Conservation (phyloP, 192 early-diverging fungal genomes). For the Coemansia interrupta region DNA sequence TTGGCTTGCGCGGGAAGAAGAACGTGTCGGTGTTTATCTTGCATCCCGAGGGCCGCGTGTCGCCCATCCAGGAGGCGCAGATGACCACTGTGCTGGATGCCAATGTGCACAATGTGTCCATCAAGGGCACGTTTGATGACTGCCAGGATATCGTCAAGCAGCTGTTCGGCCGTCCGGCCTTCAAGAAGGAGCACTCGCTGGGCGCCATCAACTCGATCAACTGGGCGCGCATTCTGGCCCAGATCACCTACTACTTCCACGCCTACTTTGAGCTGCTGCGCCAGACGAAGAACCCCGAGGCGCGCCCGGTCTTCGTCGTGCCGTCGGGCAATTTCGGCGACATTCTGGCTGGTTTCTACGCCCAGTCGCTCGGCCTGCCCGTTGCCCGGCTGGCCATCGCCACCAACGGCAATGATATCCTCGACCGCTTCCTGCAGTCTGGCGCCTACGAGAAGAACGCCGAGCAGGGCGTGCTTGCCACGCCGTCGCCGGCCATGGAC, state of each 20-base stretch:
- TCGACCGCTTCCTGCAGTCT: slow-evolving; percentile 86
- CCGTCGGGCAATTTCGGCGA: slow-evolving; percentile 99
- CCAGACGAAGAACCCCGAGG: slow-evolving; percentile 1
- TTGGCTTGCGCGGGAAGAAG: slow-evolving; percentile 89
- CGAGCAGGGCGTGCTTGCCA: slow-evolving; percentile 61
- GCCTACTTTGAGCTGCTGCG: slow-evolving; percentile 74
- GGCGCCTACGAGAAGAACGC: slow-evolving; percentile 79
- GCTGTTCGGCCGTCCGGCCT: slow-evolving; percentile 74
- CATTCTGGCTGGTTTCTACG: slow-evolving; percentile 88
- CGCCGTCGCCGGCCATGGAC: slow-evolving; percentile 95
- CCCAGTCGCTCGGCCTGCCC: slow-evolving; percentile 87
- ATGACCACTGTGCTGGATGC: slow-evolving; percentile 93
- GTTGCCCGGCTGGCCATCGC: slow-evolving; percentile 76
- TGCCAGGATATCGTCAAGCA: slow-evolving; percentile 95
- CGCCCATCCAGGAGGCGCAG: slow-evolving; percentile 94
- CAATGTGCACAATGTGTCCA: slow-evolving; percentile 91
- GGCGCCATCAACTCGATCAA: slow-evolving; percentile 99
- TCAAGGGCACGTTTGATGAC: slow-evolving; percentile 95
- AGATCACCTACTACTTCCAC: slow-evolving; percentile 95
- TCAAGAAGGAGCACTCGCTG: slow-evolving; percentile 72
- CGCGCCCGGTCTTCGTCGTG: slow-evolving; percentile 65
- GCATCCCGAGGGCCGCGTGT: slow-evolving; percentile 85
- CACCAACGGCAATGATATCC: slow-evolving; percentile 98
- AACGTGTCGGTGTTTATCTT: slow-evolving; percentile 91
- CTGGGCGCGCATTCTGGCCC: slow-evolving; percentile 95